Conservation (phyloP, 2,329 filamentous ascomycete species). For the Microdochium nivale region DNA sequence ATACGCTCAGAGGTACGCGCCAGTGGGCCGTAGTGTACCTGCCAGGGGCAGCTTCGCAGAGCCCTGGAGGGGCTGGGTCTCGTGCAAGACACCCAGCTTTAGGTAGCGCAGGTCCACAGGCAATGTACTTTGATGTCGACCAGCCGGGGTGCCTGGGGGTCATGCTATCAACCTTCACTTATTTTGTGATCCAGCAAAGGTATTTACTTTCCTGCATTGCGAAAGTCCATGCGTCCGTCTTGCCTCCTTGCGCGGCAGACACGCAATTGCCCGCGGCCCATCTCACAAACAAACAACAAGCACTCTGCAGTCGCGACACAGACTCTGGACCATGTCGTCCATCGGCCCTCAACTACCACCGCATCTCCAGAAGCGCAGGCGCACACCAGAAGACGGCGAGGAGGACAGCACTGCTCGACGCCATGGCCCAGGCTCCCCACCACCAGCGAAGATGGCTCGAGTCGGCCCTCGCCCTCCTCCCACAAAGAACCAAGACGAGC, state of each 20-base stretch:
- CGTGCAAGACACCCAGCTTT: not conserved
- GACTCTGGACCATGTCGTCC: constrained; percentile 43
- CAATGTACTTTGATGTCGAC: not conserved
- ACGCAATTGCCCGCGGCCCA: no score
- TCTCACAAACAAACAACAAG: no score
- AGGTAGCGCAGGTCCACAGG: not conserved
- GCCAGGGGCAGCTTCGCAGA: not conserved
- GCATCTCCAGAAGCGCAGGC: constrained; percentile 56
- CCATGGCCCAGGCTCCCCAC: constrained; percentile 17
- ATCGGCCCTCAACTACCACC: constrained; percentile 65
- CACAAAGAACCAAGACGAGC: constrained; percentile 29
- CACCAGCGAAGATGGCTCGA: constrained; percentile 32
- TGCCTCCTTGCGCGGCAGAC: no score
- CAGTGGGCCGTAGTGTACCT: not conserved
- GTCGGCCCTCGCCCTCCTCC: not conserved
- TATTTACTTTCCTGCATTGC: no score
- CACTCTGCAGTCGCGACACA: no score
- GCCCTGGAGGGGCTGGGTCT: not conserved
- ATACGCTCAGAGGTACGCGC: not conserved
- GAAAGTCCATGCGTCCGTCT: no score
- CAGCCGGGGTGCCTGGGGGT: not conserved
- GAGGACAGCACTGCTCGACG: constrained; percentile 14
- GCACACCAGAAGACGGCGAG: constrained; percentile 34
- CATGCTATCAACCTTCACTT: not conserved
- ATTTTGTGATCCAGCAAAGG: no score